These are phyloP conservation scores for Sungouiella blattae DNA, from an alignment of 805 yeast species.

Conservation along the genomic window DNA sequence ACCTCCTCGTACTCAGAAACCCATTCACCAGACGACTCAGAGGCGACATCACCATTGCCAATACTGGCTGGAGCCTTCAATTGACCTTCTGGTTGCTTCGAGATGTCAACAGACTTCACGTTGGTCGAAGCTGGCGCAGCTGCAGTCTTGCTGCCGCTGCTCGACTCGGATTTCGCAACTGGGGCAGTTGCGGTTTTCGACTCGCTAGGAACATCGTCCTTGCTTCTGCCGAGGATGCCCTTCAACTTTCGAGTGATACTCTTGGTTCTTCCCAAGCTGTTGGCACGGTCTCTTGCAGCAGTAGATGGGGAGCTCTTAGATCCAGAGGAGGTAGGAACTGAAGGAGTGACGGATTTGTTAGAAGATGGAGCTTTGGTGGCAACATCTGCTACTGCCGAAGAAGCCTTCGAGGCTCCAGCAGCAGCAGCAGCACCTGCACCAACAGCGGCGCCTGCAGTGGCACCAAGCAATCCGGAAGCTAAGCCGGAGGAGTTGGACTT, in stretches of 20 bases:
- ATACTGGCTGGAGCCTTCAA: too few relatives aligned
- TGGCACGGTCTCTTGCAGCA: slow-evolving; percentile 9
- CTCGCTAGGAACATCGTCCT: slow-evolving; percentile 2
- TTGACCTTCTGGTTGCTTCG: slow-evolving; percentile 8
- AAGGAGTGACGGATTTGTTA: background rate
- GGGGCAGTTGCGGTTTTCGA: slow-evolving; percentile 2
- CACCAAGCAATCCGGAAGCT: background rate
- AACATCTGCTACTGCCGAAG: slow-evolving; percentile 28
- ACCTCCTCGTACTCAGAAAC: slow-evolving; percentile 44
- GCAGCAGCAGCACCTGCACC: slow-evolving; percentile 15
- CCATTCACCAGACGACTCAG: slow-evolving; percentile 13
- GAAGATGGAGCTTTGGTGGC: slow-evolving; percentile 15
- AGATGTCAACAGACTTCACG: slow-evolving; percentile 7
- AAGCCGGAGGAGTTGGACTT: background rate
- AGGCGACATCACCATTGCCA: slow-evolving; percentile 10
- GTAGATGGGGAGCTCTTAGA: background rate
- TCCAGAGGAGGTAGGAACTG: too few relatives aligned
- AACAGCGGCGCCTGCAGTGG: slow-evolving; percentile 6
- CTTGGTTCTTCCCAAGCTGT: slow-evolving; percentile 10
- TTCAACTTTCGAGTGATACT: slow-evolving; percentile 17
- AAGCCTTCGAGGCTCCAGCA: slow-evolving; percentile 20
- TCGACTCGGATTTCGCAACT: background rate
- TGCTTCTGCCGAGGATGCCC: slow-evolving; percentile 13
- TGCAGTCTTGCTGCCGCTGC: background rate
- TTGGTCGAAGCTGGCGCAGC: too few relatives aligned